Evolutionary conservation across 441 rosid genomes (phyloP), one percentile per base, ranked within the genome.

Genomic region (Populus hybrid): DNA sequence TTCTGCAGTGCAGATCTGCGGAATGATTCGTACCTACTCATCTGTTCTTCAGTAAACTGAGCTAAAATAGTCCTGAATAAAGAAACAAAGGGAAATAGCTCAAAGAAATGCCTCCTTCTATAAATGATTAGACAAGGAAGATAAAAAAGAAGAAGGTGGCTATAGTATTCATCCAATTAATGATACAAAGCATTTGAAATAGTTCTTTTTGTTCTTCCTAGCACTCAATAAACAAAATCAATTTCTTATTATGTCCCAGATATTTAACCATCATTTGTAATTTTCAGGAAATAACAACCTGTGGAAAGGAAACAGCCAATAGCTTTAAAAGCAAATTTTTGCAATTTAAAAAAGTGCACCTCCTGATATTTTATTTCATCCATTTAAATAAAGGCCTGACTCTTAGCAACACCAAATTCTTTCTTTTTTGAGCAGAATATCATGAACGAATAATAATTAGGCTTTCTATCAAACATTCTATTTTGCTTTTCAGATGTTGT

Each of bases 1-100:
- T 86, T 96, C 80, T 94, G 98, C 85, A 96, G 89, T 32, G 98
- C 99, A 74, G 98, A 94, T 84, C 98, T 94, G 69, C 98, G 86
- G 34, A 91, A 96, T 20, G 98, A 96, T 84, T 94, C 97, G 54
- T 96, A 94, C 74, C 98, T 85, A 46, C 90, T 92, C 98, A 93
- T 94, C 83, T 94, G 95, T 16, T 85, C 89, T 81, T 81, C 91
- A 1, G 98, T 90, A 71, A 96, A 94, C 73, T 90, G 95, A 50
- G 95, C 91, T 74, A 94, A 84, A 76, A 94, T 90, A 73, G 88
- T 78, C 85, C 98, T 93, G 81, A 72, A 80, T 69, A 78, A 72
- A 80, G 23, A 59, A 38, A 20, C 21, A 70, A 67, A 24, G 12
- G 73, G 46, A 23, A 18, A 73, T 66, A 38, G 69, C 20, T 76